Evolutionary conservation across 2,329 filamentous ascomycete species (phyloP), one percentile per base, ranked within the genome.

Genomic region (Tolypocladium tundrense): DNA sequence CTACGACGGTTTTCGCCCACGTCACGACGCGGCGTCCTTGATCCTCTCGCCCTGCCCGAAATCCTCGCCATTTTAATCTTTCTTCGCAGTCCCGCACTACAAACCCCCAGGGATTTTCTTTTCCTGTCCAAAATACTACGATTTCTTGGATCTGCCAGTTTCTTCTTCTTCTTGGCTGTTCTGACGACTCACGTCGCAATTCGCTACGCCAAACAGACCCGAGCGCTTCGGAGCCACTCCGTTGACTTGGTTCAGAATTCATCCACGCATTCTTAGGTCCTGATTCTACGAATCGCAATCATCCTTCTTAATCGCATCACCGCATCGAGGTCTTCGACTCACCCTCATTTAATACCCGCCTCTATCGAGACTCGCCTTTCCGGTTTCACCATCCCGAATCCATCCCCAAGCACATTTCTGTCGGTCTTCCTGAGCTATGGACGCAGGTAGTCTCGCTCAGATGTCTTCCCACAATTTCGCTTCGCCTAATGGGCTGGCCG

Each of bases 361-460:
- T n/a, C 33, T 35, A 7, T 35, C 45, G 21, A 45, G 33, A n/a
- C n/a, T 56, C 65, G 62, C 61, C 67, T 48, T 57, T 57, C n/a
- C 58, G 55, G 56, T 50, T 53, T 58, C 59, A 55, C 59, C 57
- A 58, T 57, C 60, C 51, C 59, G 57, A 57, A 57, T 40, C 21
- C 50, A 58, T 51, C 40, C 31, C 57, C 31, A 57, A 21, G 19
- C 48, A 16, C 14, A 35, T 33, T 52, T 58, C 60, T 60, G 48
- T 60, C 61, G 60, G 57, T 64, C 50, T 55, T 58, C 66, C 69
- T 76, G 78, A 81, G 77, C 74, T 66, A 87, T 95, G 88, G 88
- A 96, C 93, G 87, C 93, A 85, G 93, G 93, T 84, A 91, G 91
- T 94, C 90, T 96, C 81, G 88, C 91, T 94, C 91, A 95, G 84